These are phyloP conservation scores for Shiraia bambusicola DNA, from an alignment of 2,329 filamentous ascomycete genomes.

Conservation along the genomic window DNA sequence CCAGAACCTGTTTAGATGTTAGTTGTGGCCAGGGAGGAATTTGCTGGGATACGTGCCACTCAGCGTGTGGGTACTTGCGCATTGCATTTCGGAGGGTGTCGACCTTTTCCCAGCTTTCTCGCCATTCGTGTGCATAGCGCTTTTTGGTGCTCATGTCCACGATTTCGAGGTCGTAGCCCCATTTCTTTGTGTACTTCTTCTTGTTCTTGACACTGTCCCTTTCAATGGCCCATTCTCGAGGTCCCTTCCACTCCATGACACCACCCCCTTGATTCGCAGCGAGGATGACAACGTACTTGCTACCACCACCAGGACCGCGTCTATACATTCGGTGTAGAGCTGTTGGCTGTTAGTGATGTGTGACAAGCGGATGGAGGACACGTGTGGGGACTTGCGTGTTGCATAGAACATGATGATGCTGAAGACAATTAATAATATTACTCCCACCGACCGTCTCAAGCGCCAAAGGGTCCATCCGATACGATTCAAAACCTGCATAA, in stretches of 20 bases:
- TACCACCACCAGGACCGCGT: constrained; percentile 77
- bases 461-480: constrained; percentile 61
- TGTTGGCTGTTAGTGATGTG: constrained; percentile 38
- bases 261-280: constrained; percentile 93
- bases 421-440: constrained; percentile 62
- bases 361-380: not conserved
- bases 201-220: constrained; percentile 96
- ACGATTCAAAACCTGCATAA: constrained; percentile 38
- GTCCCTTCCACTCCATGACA: constrained; percentile 99
- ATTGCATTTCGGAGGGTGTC: constrained; percentile 87
- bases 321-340: constrained; percentile 65
- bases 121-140: constrained; percentile 97
- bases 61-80: constrained; percentile 90
- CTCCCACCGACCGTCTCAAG: constrained; percentile 62
- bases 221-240: constrained; percentile 96
- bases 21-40: constrained; percentile 15
- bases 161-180: constrained; percentile 95
- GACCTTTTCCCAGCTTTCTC: constrained; percentile 99
- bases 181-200: constrained; percentile 77
- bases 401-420: constrained; percentile 68
- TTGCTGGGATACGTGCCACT: constrained; percentile 68
- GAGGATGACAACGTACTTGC: constrained; percentile 90
- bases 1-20: constrained; percentile 78
- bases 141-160: constrained; percentile 99
- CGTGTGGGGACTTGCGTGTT: constrained; percentile 63